Evolutionary conservation across 495 filamentous ascomycete species (phyloP).

Genomic region (Penicillium mononematosum): DNA sequence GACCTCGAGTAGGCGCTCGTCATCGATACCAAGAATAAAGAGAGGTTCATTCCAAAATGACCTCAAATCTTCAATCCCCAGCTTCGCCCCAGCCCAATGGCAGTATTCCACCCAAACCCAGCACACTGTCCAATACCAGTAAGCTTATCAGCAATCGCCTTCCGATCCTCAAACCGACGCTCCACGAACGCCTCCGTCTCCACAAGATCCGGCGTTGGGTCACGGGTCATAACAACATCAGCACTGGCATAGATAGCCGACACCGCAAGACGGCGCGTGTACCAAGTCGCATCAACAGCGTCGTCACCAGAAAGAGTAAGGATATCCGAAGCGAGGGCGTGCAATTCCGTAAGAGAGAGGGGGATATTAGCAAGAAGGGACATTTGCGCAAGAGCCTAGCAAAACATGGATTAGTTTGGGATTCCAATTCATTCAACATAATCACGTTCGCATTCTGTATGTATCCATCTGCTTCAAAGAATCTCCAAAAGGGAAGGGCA

Average conservation of each 20-base stretch:
- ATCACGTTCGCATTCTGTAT: background rate
- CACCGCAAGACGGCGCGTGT: conserved; percentile 79
- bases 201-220: conserved; percentile 59
- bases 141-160: conserved; percentile 56
- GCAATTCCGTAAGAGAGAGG: conserved; percentile 74
- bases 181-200: conserved; percentile 80
- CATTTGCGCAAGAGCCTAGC: conserved; percentile 83
- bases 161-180: conserved; percentile 69
- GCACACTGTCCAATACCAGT: conserved; percentile 66
- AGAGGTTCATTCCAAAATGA: background rate
- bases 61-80: conserved; percentile 49
- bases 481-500: background rate
- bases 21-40: background rate
- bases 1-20: background rate
- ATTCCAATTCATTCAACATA: background rate
- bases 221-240: conserved; percentile 92
- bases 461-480: too few species aligned
- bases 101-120: conserved; percentile 67
- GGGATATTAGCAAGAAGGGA: conserved; percentile 74
- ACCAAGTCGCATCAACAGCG: conserved; percentile 83
- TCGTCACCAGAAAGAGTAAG: conserved; percentile 78
- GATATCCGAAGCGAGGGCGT: conserved; percentile 81
- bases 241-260: conserved; percentile 78
- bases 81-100: conserved; percentile 42
- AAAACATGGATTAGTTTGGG: conserved; percentile 9